These are phyloP conservation scores for Ogataea glucozyma DNA, from an alignment of 805 yeast genomes.

Conservation along the genomic window DNA sequence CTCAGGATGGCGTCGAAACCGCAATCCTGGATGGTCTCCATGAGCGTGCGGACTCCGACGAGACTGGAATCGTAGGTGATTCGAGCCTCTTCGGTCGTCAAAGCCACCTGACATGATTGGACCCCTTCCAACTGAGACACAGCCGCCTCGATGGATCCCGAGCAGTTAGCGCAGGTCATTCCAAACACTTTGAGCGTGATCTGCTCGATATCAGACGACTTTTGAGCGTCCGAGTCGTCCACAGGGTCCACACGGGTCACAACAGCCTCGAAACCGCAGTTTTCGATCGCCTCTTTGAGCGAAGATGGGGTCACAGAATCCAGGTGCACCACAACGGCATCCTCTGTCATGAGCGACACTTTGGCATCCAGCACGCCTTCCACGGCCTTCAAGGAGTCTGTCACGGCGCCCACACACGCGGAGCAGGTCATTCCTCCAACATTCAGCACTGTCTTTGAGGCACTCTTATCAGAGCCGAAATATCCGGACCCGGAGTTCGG, in stretches of 20 bases:
- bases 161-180: conserved; percentile 61
- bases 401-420: conserved; percentile 69
- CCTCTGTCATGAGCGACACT: conserved; percentile 74
- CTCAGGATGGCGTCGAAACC: conserved; percentile 54
- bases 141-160: conserved; percentile 49
- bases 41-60: conserved; percentile 65
- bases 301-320: conserved; percentile 31
- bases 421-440: conserved; percentile 86
- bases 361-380: conserved; percentile 54
- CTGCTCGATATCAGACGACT: conserved; percentile 8
- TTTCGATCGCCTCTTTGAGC: conserved; percentile 54
- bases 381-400: conserved; percentile 48
- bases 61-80: conserved; percentile 51
- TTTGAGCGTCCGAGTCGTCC: conserved; percentile 7
- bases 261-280: conserved; percentile 53
- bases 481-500: conserved; percentile 10
- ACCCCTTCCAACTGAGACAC: conserved; percentile 52
- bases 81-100: conserved; percentile 54
- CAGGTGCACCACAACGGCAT: conserved; percentile 57
- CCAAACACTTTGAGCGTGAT: conserved; percentile 48
- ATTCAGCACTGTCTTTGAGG: conserved; percentile 17
- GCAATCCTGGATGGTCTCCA: conserved; percentile 49
- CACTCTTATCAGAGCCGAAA: conserved; percentile 3
- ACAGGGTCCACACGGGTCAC: conserved; percentile 36
- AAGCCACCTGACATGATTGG: conserved; percentile 46